phyloP scores from a whole-genome alignment of 768 basidiomycete genomes.

The Lentinula sp. region DNA sequence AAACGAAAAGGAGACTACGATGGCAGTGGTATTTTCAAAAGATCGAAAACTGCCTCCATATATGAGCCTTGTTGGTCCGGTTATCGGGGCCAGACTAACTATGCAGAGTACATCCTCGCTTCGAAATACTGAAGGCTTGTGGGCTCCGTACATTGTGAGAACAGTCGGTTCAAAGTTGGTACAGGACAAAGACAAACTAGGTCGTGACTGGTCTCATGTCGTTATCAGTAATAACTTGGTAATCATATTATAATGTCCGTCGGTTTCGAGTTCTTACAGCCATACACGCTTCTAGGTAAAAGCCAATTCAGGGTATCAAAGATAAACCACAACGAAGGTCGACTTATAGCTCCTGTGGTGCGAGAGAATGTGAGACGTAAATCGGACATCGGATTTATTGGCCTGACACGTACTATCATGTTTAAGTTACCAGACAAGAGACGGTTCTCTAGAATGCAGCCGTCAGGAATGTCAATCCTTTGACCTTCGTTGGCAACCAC shows the following conservation, averaged over 20 bases:
- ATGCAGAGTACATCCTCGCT: too few relatives aligned
- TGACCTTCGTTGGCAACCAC: constrained; percentile 75
- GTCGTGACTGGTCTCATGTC: too few relatives aligned
- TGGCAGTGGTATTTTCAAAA: too few relatives aligned
- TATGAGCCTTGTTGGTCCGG: too few relatives aligned
- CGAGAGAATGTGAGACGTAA: not conserved
- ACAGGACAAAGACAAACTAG: not conserved
- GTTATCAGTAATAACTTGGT: not conserved
- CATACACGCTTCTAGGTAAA: not conserved
- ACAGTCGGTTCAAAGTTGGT: too few relatives aligned
- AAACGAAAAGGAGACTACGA: too few relatives aligned
- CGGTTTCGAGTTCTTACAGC: not conserved
- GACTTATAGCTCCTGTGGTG: constrained; percentile 1
- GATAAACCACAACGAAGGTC: not conserved
- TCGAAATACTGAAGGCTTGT: too few relatives aligned
- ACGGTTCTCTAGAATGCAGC: constrained; percentile 65
- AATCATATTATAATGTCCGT: not conserved
- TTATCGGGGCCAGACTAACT: too few relatives aligned
- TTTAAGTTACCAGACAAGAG: constrained; percentile 80
- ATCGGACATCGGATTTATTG: not conserved
- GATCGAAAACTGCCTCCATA: too few relatives aligned
- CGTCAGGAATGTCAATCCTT: constrained; percentile 72
- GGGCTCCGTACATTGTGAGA: too few relatives aligned
- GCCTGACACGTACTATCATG: constrained; percentile 52
- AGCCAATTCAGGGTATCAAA: not conserved